Evolutionary conservation across 148 eudicot species (phyloP).

Genomic region (Cornus kousa): DNA sequence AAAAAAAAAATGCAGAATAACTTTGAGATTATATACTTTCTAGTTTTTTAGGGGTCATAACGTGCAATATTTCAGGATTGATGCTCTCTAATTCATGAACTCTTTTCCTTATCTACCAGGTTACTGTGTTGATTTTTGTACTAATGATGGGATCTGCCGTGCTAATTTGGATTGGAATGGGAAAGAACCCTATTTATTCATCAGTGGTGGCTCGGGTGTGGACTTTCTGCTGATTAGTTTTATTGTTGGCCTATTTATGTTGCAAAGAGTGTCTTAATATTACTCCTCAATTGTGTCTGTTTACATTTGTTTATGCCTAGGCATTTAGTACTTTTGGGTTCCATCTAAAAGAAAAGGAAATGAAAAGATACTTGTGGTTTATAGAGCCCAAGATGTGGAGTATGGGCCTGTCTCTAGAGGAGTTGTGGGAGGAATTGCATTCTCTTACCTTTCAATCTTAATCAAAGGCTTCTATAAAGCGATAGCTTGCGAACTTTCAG

Average conservation of each 20-base stretch:
- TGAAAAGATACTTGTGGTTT: not conserved
- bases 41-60: not conserved
- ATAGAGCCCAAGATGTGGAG: not conserved
- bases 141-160: conserved; percentile 61
- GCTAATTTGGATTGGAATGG: conserved; percentile 89
- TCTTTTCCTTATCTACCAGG: conserved; percentile 40
- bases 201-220: conserved; percentile 76
- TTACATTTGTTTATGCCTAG: not conserved
- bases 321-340: not conserved
- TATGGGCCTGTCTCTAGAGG: not conserved
- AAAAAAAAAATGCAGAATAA: not conserved
- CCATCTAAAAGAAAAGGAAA: not conserved
- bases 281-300: not conserved
- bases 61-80: not conserved
- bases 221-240: conserved; percentile 11
- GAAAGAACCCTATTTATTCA: conserved; percentile 74
- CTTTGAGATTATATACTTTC: not conserved
- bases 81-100: conserved; percentile 6
- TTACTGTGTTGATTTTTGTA: conserved; percentile 50
- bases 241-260: conserved; percentile 4
- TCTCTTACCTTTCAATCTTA: not conserved
- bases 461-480: not conserved
- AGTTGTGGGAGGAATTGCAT: not conserved
- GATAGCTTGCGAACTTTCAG: not conserved
- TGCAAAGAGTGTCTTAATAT: not conserved